Conservation (phyloP, 345 rosid species). For the Syzygium jambos region DNA sequence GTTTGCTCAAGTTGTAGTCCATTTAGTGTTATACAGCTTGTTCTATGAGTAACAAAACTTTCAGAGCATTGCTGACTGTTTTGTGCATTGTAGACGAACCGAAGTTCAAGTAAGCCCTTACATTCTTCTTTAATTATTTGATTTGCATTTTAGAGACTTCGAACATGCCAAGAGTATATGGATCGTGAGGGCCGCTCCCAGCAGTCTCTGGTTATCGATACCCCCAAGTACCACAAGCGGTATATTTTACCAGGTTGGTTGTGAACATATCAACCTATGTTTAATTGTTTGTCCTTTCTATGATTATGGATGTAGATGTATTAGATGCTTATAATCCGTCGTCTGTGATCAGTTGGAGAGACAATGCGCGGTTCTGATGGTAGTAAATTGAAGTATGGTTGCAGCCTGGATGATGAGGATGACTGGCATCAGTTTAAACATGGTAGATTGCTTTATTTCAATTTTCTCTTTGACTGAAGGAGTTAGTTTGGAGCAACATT, state of each 20-base stretch:
- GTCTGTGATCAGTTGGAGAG: conserved; percentile 58
- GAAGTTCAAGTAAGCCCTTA: neutral
- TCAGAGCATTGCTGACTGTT: neutral
- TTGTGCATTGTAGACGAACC: neutral
- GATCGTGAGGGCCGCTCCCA: conserved; percentile 83
- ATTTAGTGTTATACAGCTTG: neutral
- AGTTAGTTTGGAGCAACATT: neutral
- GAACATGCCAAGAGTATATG: conserved; percentile 76
- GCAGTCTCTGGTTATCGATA: conserved; percentile 67
- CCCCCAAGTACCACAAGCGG: conserved; percentile 83
- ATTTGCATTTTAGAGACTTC: conserved; percentile 50
- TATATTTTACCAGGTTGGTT: conserved; percentile 59
- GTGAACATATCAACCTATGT: neutral
- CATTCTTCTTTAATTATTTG: neutral
- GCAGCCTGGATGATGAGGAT: conserved; percentile 2
- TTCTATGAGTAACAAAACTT: neutral
- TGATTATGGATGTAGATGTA: neutral
- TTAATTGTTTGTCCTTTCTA: neutral
- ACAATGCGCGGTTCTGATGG: conserved; percentile 49
- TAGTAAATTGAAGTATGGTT: conserved; percentile 33
- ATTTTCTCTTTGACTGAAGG: neutral
- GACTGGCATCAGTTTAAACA: conserved; percentile 58
- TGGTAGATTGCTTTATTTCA: conserved; percentile 27
- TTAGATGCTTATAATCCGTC: neutral
- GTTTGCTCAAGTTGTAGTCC: neutral